Conservation (phyloP, 2,329 filamentous ascomycete genomes). For the Fusarium pseudonygamai region DNA sequence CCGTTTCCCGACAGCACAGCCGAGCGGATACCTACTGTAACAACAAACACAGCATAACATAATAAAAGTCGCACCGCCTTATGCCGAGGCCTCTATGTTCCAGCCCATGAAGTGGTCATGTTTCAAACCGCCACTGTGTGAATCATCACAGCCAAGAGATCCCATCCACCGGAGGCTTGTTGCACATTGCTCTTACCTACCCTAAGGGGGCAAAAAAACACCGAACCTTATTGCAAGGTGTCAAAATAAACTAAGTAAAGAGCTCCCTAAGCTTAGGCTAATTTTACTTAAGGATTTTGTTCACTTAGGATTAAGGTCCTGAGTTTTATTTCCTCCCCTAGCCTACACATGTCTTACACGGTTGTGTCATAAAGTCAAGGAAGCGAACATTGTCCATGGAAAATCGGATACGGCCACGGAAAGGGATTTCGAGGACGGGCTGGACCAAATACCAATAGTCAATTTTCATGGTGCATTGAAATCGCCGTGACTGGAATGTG, state of each 20-base stretch:
- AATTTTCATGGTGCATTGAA: neutral
- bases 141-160: neutral
- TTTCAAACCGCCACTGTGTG: neutral
- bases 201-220: no score
- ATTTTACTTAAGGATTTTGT: no score
- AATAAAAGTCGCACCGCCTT: slow-evolving; percentile 1
- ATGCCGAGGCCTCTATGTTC: neutral
- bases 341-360: neutral
- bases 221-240: no score
- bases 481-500: neutral
- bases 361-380: neutral
- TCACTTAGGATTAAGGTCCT: no score
- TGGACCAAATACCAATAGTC: neutral
- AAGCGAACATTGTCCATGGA: slow-evolving; percentile 2
- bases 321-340: no score
- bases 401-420: neutral
- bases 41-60: slow-evolving; percentile 20
- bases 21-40: slow-evolving; percentile 24
- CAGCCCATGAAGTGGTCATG: neutral
- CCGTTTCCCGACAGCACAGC: slow-evolving; percentile 8
- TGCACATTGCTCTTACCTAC: neutral
- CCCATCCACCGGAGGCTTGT: neutral
- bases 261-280: no score
- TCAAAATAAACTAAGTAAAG: no score
- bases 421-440: neutral